Conservation (phyloP, 2,329 filamentous ascomycete genomes). For the Alternaria sp. region DNA sequence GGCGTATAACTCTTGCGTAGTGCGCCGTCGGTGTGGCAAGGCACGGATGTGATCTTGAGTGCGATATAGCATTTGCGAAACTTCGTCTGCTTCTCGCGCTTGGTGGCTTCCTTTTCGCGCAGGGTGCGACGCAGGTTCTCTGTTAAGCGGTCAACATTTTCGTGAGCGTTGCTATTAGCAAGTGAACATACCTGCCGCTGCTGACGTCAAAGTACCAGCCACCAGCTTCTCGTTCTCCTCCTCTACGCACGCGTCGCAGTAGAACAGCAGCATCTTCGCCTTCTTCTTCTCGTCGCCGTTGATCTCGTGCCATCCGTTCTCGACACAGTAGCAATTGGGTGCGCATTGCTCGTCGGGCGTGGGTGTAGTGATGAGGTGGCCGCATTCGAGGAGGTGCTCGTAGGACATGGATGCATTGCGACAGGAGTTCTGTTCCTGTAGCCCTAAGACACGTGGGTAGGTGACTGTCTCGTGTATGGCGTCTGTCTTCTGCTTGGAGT, state of each 20-base stretch:
- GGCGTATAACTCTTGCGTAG: neutral
- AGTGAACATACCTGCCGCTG: neutral
- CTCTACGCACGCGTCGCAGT: slow-evolving; percentile 21
- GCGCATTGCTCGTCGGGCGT: slow-evolving; percentile 12
- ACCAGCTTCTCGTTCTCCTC: neutral
- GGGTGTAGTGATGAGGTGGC: slow-evolving; percentile 8
- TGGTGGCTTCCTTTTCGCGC: neutral
- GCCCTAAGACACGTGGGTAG: slow-evolving; percentile 7
- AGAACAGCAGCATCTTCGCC: neutral
- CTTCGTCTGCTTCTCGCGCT: neutral
- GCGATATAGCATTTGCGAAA: slow-evolving; percentile 22
- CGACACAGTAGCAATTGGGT: slow-evolving; percentile 13
- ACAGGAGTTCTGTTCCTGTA: neutral
- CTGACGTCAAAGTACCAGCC: neutral
- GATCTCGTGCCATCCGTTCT: neutral
- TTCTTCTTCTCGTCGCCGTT: neutral
- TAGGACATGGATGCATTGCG: neutral
- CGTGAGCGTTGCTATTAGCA: neutral
- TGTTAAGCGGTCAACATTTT: neutral
- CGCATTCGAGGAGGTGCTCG: slow-evolving; percentile 18
- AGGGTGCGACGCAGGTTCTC: neutral
- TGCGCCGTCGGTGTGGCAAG: slow-evolving; percentile 10
- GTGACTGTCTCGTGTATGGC: slow-evolving; percentile 10
- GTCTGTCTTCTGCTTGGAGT: neutral
- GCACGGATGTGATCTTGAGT: slow-evolving; percentile 10